Evolutionary conservation across 2,329 filamentous ascomycete species (phyloP).

Genomic region (Alternaria atra): DNA sequence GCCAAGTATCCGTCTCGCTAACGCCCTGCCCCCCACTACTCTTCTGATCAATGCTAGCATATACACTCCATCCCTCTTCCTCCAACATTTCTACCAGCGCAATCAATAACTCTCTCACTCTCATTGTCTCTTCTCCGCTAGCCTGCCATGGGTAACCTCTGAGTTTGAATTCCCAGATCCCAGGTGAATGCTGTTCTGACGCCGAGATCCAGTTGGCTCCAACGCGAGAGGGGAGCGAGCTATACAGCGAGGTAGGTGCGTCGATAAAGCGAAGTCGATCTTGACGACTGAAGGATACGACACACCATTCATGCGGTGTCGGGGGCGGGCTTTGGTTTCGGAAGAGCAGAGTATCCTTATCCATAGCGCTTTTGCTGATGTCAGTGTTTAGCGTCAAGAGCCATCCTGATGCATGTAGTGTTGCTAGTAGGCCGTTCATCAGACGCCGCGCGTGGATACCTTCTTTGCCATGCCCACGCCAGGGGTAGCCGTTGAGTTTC

Average conservation of each 20-base stretch:
- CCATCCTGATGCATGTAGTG: conserved; percentile 45
- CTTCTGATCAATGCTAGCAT: conserved; percentile 52
- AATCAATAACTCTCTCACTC: conserved; percentile 47
- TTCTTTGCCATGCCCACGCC: conserved; percentile 38
- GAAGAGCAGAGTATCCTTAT: conserved; percentile 50
- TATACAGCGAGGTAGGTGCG: conserved; percentile 18
- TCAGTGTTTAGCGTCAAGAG: conserved; percentile 50
- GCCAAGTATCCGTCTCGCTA: conserved; percentile 38
- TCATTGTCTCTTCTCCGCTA: conserved; percentile 48
- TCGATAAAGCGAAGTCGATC: conserved; percentile 48
- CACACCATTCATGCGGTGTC: conserved; percentile 50
- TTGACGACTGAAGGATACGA: conserved; percentile 45
- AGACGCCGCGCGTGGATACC: conserved; percentile 44
- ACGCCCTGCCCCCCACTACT: conserved; percentile 23
- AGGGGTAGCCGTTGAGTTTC: conserved; percentile 51
- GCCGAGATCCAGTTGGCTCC: conserved; percentile 19
- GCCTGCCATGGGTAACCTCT: conserved; percentile 46
- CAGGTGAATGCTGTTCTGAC: conserved; percentile 20
- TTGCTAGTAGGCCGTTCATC: conserved; percentile 42
- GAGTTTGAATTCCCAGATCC: conserved; percentile 46
- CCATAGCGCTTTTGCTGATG: conserved; percentile 40
- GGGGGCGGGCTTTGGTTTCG: conserved; percentile 48
- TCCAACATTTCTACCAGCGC: conserved; percentile 39
- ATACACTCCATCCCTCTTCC: conserved; percentile 51
- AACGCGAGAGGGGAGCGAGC: conserved; percentile 18